Percentiles rank a stretch among this genome's conserved stretches.
Evolutionary conservation across 202 grass and related monocot genomes (phyloP).

Genomic region (Schoenoplectus tabernaemontani): DNA sequence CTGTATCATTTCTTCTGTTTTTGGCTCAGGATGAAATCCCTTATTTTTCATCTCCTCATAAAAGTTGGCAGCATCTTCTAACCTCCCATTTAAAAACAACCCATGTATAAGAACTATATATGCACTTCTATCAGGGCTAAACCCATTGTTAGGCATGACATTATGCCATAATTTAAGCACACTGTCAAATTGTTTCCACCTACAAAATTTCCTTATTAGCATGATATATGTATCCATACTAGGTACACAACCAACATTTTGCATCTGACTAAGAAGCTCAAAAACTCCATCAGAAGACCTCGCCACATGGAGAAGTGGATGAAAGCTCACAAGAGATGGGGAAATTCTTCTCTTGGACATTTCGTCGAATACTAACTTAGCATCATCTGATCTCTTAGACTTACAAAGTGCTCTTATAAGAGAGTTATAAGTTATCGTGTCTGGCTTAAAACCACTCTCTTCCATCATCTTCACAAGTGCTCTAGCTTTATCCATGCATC

Average conservation of each 20-base stretch:
- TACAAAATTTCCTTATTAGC: slow-evolving; percentile 73
- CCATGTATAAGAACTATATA: slow-evolving; percentile 80
- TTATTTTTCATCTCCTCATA: slow-evolving; percentile 79
- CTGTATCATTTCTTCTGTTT: slow-evolving; percentile 73
- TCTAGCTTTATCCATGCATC: slow-evolving; percentile 51
- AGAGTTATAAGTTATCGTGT: slow-evolving; percentile 59
- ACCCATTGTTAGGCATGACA: slow-evolving; percentile 51
- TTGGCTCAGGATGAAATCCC: slow-evolving; percentile 58
- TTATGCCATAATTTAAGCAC: slow-evolving; percentile 56
- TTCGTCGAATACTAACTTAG: slow-evolving; percentile 49
- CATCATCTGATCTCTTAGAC: slow-evolving; percentile 38
- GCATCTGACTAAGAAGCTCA: slow-evolving; percentile 56
- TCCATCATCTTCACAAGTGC: slow-evolving; percentile 53
- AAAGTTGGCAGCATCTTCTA: slow-evolving; percentile 54
- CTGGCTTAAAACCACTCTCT: slow-evolving; percentile 39
- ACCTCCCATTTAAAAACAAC: slow-evolving; percentile 61
- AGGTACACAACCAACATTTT: slow-evolving; percentile 32
- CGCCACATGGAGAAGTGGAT: slow-evolving; percentile 50
- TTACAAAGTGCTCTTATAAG: slow-evolving; percentile 75
- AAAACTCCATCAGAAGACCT: slow-evolving; percentile 43
- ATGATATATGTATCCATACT: slow-evolving; percentile 67
- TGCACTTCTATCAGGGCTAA: slow-evolving; percentile 60
- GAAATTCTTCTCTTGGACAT: slow-evolving; percentile 49
- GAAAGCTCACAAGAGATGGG: slow-evolving; percentile 66
- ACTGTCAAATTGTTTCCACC: slow-evolving; percentile 63